Conservation (phyloP, 2,329 filamentous ascomycete genomes). For the Emmonsiellopsis sp. region DNA sequence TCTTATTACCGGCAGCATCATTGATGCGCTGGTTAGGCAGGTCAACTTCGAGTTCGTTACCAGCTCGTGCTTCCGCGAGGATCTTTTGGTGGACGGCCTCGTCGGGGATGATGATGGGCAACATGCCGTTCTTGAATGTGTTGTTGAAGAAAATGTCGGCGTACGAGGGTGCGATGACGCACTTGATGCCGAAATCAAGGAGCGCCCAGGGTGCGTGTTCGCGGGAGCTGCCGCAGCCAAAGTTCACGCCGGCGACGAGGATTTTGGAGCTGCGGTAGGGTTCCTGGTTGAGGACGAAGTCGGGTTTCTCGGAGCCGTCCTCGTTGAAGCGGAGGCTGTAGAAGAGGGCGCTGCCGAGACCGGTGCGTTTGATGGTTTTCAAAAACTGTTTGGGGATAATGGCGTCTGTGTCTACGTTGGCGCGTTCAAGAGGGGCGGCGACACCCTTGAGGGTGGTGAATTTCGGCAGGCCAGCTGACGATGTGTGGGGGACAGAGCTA, state of each 20-base stretch:
- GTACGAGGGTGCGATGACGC: slow-evolving; percentile 78
- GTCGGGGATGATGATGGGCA: slow-evolving; percentile 70
- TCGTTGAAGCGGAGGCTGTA: slow-evolving; percentile 69
- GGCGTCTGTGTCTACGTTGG: slow-evolving; percentile 96
- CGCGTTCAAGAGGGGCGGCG: slow-evolving; percentile 75
- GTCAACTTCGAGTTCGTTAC: slow-evolving; percentile 80
- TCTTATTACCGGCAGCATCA: slow-evolving; percentile 60
- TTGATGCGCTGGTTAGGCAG: slow-evolving; percentile 77
- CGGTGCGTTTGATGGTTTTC: slow-evolving; percentile 97
- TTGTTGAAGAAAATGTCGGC: slow-evolving; percentile 99
- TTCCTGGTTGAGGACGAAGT: slow-evolving; percentile 85
- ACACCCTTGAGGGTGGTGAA: slow-evolving; percentile 79
- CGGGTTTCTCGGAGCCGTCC: slow-evolving; percentile 64
- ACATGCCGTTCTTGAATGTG: slow-evolving; percentile 99
- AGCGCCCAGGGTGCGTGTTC: slow-evolving; percentile 97
- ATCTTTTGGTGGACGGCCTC: slow-evolving; percentile 58
- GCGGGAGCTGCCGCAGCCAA: slow-evolving; percentile 84
- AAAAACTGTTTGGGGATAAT: slow-evolving; percentile 99
- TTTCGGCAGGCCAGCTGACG: slow-evolving; percentile 62
- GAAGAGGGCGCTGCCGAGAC: slow-evolving; percentile 82
- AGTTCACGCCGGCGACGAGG: slow-evolving; percentile 84
- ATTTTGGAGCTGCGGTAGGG: slow-evolving; percentile 80
- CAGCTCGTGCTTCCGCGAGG: slow-evolving; percentile 66
- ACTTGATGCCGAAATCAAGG: slow-evolving; percentile 91
- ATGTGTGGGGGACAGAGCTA: slow-evolving; percentile 37